These are phyloP conservation scores for Strigomonas culicis DNA, from an alignment of 208 protist genomes.

Conservation along the genomic window DNA sequence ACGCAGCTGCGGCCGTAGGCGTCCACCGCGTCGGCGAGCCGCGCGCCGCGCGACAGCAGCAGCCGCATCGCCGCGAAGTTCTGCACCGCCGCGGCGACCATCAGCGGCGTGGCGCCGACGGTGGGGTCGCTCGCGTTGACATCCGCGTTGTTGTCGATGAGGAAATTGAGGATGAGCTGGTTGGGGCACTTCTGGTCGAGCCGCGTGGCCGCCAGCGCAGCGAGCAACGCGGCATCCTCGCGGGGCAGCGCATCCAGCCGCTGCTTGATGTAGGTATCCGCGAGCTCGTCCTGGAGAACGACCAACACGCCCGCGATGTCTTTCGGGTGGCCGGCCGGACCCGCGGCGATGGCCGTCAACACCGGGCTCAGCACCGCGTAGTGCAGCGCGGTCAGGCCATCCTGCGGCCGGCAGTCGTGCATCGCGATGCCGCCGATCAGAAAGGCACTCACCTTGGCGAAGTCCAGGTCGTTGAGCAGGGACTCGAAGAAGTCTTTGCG, in stretches of 20 bases:
- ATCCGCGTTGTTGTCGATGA: conserved; percentile 5
- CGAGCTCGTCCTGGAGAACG: too few species aligned
- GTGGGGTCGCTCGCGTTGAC: neutral
- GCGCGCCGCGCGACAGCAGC: conserved; percentile 56
- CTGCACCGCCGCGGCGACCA: conserved; percentile 52
- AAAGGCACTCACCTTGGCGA: conserved; percentile 1
- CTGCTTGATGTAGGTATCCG: too few species aligned
- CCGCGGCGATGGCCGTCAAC: neutral
- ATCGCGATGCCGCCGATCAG: neutral
- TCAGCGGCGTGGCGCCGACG: conserved; percentile 71
- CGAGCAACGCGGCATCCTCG: too few species aligned
- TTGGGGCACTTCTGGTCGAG: too few species aligned
- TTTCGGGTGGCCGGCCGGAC: neutral
- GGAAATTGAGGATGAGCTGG: neutral
- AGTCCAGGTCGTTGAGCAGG: neutral
- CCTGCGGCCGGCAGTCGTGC: neutral
- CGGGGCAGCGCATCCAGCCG: too few species aligned
- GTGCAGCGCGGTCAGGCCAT: conserved; percentile 5
- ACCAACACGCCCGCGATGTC: too few species aligned
- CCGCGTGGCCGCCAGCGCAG: too few species aligned
- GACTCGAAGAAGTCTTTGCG: neutral
- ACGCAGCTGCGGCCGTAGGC: conserved; percentile 34
- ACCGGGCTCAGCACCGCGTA: neutral
- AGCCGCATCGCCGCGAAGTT: conserved; percentile 40
- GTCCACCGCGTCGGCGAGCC: conserved; percentile 34